Evolutionary conservation across 1,139 yeast genomes (phyloP).

Genomic region (Geotrichum bryndzae): DNA sequence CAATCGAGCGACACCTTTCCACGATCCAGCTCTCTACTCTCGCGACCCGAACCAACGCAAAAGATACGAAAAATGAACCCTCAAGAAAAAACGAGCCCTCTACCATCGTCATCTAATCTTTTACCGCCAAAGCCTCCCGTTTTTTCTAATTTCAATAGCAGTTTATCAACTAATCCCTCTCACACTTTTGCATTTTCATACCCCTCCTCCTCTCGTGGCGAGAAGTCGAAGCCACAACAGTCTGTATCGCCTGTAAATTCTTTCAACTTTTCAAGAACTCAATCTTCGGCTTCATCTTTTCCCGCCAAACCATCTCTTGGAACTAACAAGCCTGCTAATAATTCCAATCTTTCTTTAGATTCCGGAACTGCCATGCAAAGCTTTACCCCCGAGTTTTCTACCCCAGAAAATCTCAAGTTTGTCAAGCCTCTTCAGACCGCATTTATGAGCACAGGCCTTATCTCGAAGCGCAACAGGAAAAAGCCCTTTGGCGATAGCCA

Average conservation of each 20-base stretch:
- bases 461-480: conserved; percentile 58
- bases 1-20: not conserved
- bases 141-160: not conserved
- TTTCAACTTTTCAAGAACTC: not conserved
- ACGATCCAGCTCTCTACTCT: not conserved
- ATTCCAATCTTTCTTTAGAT: conserved; percentile 26
- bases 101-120: not conserved
- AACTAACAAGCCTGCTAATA: conserved; percentile 15
- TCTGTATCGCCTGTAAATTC: conserved; percentile 5
- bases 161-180: conserved; percentile 6
- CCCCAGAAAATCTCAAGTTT: conserved; percentile 53
- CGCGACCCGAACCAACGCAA: conserved; percentile 7
- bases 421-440: conserved; percentile 85
- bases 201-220: conserved; percentile 10
- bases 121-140: conserved; percentile 3
- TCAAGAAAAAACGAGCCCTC: conserved; percentile 3
- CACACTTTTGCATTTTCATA: conserved; percentile 17
- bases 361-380: conserved; percentile 21
- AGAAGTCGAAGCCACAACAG: not conserved
- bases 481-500: conserved; percentile 20
- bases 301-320: conserved; percentile 2
- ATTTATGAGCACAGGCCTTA: conserved; percentile 66
- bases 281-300: conserved; percentile 3
- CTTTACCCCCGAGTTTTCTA: conserved; percentile 18
- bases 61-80: conserved; percentile 11